Evolutionary conservation across 192 early-diverging fungal species (phyloP).

Genomic region (Coemansia sp.): DNA sequence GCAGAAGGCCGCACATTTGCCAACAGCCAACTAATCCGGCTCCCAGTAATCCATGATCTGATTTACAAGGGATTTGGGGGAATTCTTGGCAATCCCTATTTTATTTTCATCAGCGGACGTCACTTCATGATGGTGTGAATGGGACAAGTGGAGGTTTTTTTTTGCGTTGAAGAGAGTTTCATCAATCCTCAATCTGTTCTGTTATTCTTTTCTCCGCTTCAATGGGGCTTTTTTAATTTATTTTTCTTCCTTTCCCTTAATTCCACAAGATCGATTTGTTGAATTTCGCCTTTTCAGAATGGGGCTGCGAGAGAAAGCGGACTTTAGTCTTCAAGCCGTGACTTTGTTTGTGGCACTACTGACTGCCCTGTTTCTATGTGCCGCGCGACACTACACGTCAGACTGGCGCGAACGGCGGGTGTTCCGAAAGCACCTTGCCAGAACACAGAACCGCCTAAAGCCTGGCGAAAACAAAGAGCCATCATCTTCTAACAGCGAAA

Average conservation of each 20-base stretch:
- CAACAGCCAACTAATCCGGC: too few relatives aligned
- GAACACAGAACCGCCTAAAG: slow-evolving; percentile 22
- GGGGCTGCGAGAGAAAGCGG: slow-evolving; percentile 43
- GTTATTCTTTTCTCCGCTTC: too few relatives aligned
- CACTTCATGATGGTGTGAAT: too few relatives aligned
- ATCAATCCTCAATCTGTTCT: too few relatives aligned
- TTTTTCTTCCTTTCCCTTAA: slow-evolving; percentile 6
- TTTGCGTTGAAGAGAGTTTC: too few relatives aligned
- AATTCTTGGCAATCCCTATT: too few relatives aligned
- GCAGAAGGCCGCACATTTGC: too few relatives aligned
- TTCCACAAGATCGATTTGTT: not conserved
- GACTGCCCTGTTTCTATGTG: slow-evolving; percentile 19
- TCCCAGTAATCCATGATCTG: too few relatives aligned
- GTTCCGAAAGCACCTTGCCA: slow-evolving; percentile 32
- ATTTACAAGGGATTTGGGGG: too few relatives aligned
- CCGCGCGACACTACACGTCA: slow-evolving; percentile 33
- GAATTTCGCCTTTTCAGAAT: slow-evolving; percentile 11
- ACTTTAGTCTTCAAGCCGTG: slow-evolving; percentile 34
- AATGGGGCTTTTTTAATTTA: too few relatives aligned
- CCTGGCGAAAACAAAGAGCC: not conserved
- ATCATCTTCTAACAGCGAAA: not conserved
- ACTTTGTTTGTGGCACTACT: slow-evolving; percentile 23
- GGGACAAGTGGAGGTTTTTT: too few relatives aligned
- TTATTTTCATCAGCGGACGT: too few relatives aligned
- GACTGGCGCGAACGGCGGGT: slow-evolving; percentile 47